Percentiles rank a stretch among this genome's conserved stretches.
phyloP scores from a whole-genome alignment of 768 basidiomycete species.

The Ramaria sp. region DNA sequence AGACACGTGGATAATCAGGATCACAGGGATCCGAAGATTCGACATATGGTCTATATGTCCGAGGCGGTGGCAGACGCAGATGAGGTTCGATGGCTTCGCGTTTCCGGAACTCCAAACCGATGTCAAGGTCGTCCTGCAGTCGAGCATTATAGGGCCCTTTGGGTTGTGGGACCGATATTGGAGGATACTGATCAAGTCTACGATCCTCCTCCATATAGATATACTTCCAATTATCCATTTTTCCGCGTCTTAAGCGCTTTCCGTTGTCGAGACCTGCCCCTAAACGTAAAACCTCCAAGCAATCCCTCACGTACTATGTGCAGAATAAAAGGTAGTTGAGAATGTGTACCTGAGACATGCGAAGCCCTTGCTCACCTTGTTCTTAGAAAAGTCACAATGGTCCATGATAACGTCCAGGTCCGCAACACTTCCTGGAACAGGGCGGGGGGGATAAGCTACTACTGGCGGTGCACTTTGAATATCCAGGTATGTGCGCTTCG shows the following conservation, averaged over 20 bases:
- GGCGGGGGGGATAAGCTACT: constrained; percentile 80
- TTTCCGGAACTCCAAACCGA: constrained; percentile 44
- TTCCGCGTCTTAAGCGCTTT: constrained; percentile 60
- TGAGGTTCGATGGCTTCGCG: constrained; percentile 47
- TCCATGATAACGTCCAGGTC: constrained; percentile 90
- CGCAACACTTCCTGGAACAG: constrained; percentile 70
- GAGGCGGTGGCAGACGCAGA: constrained; percentile 37
- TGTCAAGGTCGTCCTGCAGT: constrained; percentile 33
- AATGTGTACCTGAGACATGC: neutral
- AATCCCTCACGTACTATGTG: constrained; percentile 88
- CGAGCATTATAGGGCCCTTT: constrained; percentile 19
- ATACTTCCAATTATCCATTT: constrained; percentile 78
- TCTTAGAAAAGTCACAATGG: constrained; percentile 80
- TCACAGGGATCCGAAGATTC: constrained; percentile 62
- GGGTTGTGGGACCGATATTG: constrained; percentile 21
- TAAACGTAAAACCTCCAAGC: constrained; percentile 86
- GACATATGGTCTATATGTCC: constrained; percentile 46
- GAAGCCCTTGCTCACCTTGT: constrained; percentile 40
- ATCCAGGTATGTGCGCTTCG: constrained; percentile 70
- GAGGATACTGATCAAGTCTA: constrained; percentile 21
- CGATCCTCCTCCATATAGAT: constrained; percentile 62
- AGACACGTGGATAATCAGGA: constrained; percentile 73
- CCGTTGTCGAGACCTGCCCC: constrained; percentile 84
- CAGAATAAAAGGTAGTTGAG: constrained; percentile 11
- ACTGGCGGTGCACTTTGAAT: constrained; percentile 48